Conservation (phyloP, 2,329 filamentous ascomycete genomes). For the Immersiporthe knoxdaviesiana region DNA sequence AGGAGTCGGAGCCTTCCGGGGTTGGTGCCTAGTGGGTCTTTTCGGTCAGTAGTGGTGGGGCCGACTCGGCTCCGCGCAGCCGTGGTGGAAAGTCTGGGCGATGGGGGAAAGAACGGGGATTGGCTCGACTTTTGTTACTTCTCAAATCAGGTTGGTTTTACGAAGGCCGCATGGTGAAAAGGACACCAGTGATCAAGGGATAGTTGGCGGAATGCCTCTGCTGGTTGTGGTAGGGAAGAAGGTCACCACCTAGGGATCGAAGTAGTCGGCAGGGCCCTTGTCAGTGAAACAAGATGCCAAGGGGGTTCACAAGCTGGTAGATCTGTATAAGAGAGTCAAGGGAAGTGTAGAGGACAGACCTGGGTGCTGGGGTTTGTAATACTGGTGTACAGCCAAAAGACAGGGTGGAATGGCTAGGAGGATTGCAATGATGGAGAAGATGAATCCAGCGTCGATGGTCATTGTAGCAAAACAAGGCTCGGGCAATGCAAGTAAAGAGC, state of each 20-base stretch:
- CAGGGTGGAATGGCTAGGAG: background rate
- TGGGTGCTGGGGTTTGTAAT: background rate
- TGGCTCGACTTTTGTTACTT: too few relatives aligned
- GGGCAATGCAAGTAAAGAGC: background rate
- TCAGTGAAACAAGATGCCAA: too few relatives aligned
- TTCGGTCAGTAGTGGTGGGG: background rate
- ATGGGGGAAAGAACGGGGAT: too few relatives aligned
- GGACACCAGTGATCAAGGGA: background rate
- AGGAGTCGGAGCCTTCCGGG: too few relatives aligned
- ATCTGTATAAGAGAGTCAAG: background rate
- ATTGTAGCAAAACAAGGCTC: background rate
- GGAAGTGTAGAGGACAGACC: background rate
- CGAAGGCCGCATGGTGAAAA: background rate
- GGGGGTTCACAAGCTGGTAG: too few relatives aligned
- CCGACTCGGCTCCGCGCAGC: background rate
- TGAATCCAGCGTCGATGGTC: background rate
- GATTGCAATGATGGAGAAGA: background rate
- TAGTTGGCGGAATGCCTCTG: background rate
- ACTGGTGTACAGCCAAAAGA: background rate
- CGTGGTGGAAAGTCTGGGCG: too few relatives aligned
- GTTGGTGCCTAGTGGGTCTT: background rate
- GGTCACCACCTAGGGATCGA: too few relatives aligned
- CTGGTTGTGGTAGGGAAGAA: background rate
- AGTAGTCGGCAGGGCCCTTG: too few relatives aligned
- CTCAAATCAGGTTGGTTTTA: too few relatives aligned